A percentile compares a stretch with the other conserved stretches of the same genome.
phyloP scores from a whole-genome alignment of 2,329 filamentous ascomycete genomes.

The Tetracladium maxilliforme region DNA sequence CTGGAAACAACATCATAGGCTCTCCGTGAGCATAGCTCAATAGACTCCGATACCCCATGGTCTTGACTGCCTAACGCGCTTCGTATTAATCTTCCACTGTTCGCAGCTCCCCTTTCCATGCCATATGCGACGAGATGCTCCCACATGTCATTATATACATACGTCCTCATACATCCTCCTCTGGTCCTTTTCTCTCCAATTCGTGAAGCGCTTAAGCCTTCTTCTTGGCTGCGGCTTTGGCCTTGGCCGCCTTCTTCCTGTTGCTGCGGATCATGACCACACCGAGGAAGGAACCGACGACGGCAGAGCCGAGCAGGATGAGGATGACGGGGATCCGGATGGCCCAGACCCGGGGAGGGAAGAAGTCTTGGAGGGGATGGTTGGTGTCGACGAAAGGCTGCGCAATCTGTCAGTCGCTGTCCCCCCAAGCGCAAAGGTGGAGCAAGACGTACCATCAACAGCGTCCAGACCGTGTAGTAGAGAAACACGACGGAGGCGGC shows the following conservation, averaged over 20 bases:
- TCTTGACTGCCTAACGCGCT: too few species aligned
- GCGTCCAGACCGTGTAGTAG: slow-evolving; percentile 97
- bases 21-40: too few species aligned
- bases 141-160: too few species aligned
- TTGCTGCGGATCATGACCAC: slow-evolving; percentile 99
- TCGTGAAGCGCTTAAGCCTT: slow-evolving; percentile 55
- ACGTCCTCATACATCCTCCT: too few species aligned
- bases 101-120: too few species aligned
- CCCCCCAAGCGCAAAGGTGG: slow-evolving; percentile 2
- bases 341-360: slow-evolving; percentile 95
- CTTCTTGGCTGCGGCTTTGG: slow-evolving; percentile 73
- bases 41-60: too few species aligned
- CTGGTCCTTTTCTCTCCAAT: background rate
- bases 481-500: slow-evolving; percentile 59
- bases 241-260: slow-evolving; percentile 92
- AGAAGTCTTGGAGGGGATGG: slow-evolving; percentile 86
- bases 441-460: slow-evolving; percentile 70
- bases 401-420: background rate
- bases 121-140: too few species aligned
- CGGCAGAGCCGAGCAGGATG: slow-evolving; percentile 77
- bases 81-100: too few species aligned
- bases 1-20: too few species aligned
- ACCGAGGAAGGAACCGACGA: slow-evolving; percentile 89
- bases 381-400: slow-evolving; percentile 95
- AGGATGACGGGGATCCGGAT: slow-evolving; percentile 97